Conservation (phyloP, 306 rosid species). For the Begonia loranthoides region DNA sequence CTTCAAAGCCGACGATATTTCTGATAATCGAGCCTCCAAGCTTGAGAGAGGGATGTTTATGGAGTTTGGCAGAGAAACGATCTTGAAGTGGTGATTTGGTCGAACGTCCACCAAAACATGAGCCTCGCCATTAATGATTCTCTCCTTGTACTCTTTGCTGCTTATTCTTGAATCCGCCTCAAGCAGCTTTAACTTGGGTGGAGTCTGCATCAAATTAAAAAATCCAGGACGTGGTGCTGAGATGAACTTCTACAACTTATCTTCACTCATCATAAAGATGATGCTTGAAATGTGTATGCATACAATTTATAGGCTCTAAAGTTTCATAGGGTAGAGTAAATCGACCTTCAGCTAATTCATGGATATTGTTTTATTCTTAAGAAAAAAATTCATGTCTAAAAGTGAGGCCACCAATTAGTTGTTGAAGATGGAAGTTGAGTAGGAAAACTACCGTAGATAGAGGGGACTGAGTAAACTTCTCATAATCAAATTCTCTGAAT, state of each 20-base stretch:
- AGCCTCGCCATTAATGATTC: conserved; percentile 30
- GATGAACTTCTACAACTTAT: background rate
- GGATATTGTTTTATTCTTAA: too few species aligned
- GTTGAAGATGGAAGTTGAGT: background rate
- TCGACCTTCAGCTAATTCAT: too few species aligned
- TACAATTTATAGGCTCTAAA: too few species aligned
- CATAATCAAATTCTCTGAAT: conserved; percentile 76
- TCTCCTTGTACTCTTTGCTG: conserved; percentile 46
- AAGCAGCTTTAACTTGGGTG: conserved; percentile 58
- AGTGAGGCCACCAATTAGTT: too few species aligned
- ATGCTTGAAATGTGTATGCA: too few species aligned
- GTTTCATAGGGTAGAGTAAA: too few species aligned
- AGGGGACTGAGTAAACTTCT: conserved; percentile 73
- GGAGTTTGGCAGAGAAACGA: conserved; percentile 81
- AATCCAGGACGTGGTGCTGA: background rate
- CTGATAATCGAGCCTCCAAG: conserved; percentile 51
- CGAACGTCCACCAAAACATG: conserved; percentile 76
- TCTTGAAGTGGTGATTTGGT: conserved; percentile 75
- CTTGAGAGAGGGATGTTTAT: conserved; percentile 60
- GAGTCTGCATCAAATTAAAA: conserved; percentile 39
- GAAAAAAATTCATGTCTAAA: too few species aligned
- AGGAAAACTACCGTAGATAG: conserved; percentile 41
- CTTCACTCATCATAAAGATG: too few species aligned
- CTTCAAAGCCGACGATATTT: conserved; percentile 27
- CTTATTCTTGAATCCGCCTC: conserved; percentile 62